These are phyloP conservation scores for Colletotrichum tropicicola DNA, from an alignment of 2,329 filamentous ascomycete species.

Conservation along the genomic window DNA sequence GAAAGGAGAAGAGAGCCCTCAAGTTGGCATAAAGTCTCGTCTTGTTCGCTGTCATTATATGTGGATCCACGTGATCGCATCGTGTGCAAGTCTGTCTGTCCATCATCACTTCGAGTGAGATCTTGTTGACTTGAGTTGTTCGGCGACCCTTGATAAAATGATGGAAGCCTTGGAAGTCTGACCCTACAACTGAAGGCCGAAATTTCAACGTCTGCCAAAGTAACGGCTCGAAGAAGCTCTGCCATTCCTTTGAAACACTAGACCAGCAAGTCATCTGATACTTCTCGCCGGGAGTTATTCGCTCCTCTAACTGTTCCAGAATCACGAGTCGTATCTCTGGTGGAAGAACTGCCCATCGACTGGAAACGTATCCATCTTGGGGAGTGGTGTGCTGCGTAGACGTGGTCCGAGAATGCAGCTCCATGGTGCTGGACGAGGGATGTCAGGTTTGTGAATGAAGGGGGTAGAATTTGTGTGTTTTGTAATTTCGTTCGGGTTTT, in stretches of 20 bases:
- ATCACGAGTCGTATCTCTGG: background rate
- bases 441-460: too few species aligned
- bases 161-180: background rate
- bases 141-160: background rate
- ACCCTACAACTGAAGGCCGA: background rate
- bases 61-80: too few species aligned
- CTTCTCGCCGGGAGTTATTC: background rate
- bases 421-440: background rate
- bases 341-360: background rate
- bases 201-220: background rate
- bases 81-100: too few species aligned
- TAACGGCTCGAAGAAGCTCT: background rate
- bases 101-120: too few species aligned
- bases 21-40: too few species aligned
- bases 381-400: background rate
- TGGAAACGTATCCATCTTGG: too few species aligned
- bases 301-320: background rate
- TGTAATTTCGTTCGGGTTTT: too few species aligned
- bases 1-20: too few species aligned
- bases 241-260: slow-evolving; percentile 2
- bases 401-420: background rate
- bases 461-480: too few species aligned
- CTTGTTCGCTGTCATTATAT: too few species aligned
- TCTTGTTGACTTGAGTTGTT: too few species aligned
- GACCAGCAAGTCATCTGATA: background rate